Conservation (phyloP, 148 eudicot species). For the Amaranthus hypochondriacus region DNA sequence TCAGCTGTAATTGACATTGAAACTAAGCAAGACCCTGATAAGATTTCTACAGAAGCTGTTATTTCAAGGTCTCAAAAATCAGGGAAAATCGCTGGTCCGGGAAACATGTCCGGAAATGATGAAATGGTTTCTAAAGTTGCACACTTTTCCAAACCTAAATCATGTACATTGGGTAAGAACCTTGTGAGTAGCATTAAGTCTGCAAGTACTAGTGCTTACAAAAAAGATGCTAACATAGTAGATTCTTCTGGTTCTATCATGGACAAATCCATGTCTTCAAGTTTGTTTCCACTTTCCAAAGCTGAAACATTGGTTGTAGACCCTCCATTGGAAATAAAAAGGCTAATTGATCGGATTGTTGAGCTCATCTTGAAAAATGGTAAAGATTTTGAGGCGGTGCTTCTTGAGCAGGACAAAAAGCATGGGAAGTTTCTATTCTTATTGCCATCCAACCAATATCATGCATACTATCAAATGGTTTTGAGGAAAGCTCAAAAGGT, state of each 20-base stretch:
- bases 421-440: conserved; percentile 79
- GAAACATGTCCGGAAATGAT: conserved; percentile 27
- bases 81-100: conserved; percentile 22
- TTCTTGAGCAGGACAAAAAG: conserved; percentile 75
- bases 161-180: conserved; percentile 34
- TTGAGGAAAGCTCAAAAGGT: conserved; percentile 84
- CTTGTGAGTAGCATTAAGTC: conserved; percentile 33
- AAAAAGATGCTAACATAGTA: conserved; percentile 22
- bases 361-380: conserved; percentile 85
- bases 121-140: conserved; percentile 31
- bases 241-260: conserved; percentile 1
- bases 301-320: conserved; percentile 48
- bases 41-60: conserved; percentile 27
- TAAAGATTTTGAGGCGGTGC: conserved; percentile 78
- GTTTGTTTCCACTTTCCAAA: conserved; percentile 33
- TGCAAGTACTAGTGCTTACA: conserved; percentile 32
- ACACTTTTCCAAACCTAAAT: conserved; percentile 43
- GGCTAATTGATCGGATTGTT: conserved; percentile 68
- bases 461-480: conserved; percentile 63
- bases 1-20: conserved; percentile 29
- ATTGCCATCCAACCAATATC: conserved; percentile 64
- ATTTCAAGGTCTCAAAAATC: conserved; percentile 22
- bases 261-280: conserved; percentile 22
- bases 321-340: conserved; percentile 80
- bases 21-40: conserved; percentile 31